Evolutionary conservation across 495 filamentous ascomycete species (phyloP).

Genomic region (Neurospora sp.): DNA sequence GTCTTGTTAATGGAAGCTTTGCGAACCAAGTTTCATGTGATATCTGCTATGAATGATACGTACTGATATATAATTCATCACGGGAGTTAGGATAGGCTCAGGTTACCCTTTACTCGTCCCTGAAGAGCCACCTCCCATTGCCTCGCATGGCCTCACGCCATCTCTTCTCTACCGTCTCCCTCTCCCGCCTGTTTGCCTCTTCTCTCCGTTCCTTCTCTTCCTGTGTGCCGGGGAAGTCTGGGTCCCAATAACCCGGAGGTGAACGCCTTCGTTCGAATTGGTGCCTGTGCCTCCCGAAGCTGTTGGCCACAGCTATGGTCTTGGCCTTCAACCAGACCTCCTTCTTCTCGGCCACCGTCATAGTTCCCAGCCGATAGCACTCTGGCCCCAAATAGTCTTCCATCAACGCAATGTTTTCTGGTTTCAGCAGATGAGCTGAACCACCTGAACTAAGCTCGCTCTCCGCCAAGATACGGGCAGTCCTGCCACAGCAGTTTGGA

Average conservation of each 20-base stretch:
- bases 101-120: constrained; percentile 51
- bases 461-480: constrained; percentile 56
- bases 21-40: not conserved
- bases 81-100: not conserved
- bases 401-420: constrained; percentile 46
- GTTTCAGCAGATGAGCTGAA: constrained; percentile 14
- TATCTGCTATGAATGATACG: not conserved
- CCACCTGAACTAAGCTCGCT: constrained; percentile 28
- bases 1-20: not conserved
- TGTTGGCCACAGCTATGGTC: constrained; percentile 55
- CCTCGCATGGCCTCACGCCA: constrained; percentile 72
- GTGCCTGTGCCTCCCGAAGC: constrained; percentile 66
- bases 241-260: constrained; percentile 83
- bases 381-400: constrained; percentile 60
- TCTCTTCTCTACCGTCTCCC: constrained; percentile 58
- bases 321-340: constrained; percentile 58
- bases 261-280: constrained; percentile 56
- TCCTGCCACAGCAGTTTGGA: constrained; percentile 64
- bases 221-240: constrained; percentile 80
- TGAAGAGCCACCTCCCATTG: constrained; percentile 66
- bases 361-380: constrained; percentile 29
- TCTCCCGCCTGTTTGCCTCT: constrained; percentile 48
- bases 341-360: constrained; percentile 43
- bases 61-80: not conserved
- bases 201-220: constrained; percentile 54